Evolutionary conservation across 352 stramenopile genomes (phyloP), one percentile per base, ranked within the genome.

Genomic region (Phytophthora pini): DNA sequence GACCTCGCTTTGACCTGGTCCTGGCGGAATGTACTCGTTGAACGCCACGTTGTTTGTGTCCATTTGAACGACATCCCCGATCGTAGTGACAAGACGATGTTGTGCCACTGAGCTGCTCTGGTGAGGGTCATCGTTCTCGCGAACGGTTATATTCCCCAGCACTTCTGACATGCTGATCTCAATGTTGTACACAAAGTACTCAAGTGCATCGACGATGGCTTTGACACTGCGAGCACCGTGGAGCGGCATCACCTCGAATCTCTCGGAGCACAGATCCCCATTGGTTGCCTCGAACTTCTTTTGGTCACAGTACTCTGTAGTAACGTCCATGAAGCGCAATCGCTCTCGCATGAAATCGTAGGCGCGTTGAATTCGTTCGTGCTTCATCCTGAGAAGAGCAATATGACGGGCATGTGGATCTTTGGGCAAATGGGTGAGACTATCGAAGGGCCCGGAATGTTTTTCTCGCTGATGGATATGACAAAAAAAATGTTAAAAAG

Each of bases 201-300:
- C 51, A 4, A 83, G 65, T 17, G 70, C 65, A 49, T 86, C 70
- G 51, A 83, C 74, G 5, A 81, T 67, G n/a, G 64, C 47, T 43
- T 73, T 73, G 57, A 76, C 34, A 44, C 45, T 70, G 12, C 27
- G 38, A 11, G 69, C 24, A 0, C 46, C 67, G 5, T 57, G 62
- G 50, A 88, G 73, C 34, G 79, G 74, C n/a, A 70, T 73, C 5
- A 81, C 51, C 56, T 85, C 71, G 46, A 85, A 88, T 22, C 70
- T 68, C 41, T 70, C 43, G 0, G 63, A 65, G 54, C 53, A 74
- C 52, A 76, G 65, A 47, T 80, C 73, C 12, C 66, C 66, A 34
- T 74, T 68, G 5, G 54, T 61, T n/a, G 54, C 61, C 31, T 79
- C 55, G 44, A 82, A 78, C 43, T 70, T 75, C 74, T 83, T 78